Percentiles rank a stretch among this genome's conserved stretches.
Conservation (phyloP, 1,139 yeast species). For the Pichia sp. region DNA sequence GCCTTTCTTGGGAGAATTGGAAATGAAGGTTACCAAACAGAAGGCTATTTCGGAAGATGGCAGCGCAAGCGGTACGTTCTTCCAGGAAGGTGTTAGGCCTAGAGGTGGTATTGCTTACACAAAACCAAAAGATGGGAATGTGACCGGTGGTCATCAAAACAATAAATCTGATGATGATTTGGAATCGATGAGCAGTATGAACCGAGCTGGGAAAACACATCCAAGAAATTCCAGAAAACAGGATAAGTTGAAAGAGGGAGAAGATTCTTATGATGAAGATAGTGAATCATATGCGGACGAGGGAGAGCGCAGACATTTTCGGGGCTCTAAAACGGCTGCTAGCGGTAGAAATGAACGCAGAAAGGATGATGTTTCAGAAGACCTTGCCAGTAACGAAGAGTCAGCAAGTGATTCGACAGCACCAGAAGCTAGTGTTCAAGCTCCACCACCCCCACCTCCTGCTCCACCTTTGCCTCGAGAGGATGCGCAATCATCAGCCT, state of each 20-base stretch:
- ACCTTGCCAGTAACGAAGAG: neutral
- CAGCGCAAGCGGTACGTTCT: neutral
- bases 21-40: slow-evolving; percentile 44
- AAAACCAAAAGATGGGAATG: slow-evolving; percentile 7
- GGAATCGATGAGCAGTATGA: neutral
- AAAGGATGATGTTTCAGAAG: neutral
- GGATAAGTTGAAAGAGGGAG: neutral
- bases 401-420: too few relatives aligned
- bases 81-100: neutral
- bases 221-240: neutral
- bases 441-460: neutral
- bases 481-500: neutral
- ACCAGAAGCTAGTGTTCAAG: neutral
- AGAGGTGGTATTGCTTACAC: slow-evolving; percentile 7
- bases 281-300: too few relatives aligned
- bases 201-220: neutral
- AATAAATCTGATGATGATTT: neutral
- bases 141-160: neutral
- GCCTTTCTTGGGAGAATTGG: slow-evolving; percentile 55
- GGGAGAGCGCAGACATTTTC: too few relatives aligned
- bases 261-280: neutral
- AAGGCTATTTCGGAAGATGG: slow-evolving; percentile 23
- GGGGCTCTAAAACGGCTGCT: too few relatives aligned
- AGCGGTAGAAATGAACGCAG: too few relatives aligned
- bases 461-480: neutral